These are phyloP conservation scores for Eucalyptus marginata DNA, from an alignment of 345 rosid species.

Conservation along the genomic window DNA sequence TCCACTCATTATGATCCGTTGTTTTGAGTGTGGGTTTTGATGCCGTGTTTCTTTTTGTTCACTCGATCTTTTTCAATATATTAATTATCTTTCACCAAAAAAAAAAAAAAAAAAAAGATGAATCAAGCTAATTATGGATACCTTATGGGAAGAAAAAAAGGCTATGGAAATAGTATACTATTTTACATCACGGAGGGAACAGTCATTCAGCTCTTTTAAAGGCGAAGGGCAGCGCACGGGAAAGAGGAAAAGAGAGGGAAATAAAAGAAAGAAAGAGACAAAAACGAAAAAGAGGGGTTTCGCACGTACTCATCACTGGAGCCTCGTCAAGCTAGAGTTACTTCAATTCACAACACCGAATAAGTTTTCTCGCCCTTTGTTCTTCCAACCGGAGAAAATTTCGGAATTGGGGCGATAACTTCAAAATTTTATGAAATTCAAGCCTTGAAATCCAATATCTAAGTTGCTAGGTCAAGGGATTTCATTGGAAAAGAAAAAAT, in stretches of 20 bases:
- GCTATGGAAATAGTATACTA: background rate
- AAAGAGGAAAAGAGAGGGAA: background rate
- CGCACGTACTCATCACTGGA: rapidly evolving
- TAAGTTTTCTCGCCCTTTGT: background rate
- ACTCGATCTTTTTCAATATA: too few relatives aligned
- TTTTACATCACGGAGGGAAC: background rate
- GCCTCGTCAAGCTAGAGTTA: background rate
- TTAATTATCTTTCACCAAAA: too few relatives aligned
- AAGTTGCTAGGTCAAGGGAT: background rate
- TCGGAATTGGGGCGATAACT: background rate
- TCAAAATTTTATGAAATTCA: background rate
- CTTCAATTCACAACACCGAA: background rate
- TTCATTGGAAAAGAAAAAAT: too few relatives aligned
- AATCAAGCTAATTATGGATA: background rate
- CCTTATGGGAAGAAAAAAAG: background rate
- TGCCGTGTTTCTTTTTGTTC: too few relatives aligned
- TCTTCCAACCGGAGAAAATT: background rate
- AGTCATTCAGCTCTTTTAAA: background rate
- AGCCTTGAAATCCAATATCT: background rate
- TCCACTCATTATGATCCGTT: too few relatives aligned
- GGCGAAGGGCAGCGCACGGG: background rate
- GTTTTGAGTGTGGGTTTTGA: too few relatives aligned
- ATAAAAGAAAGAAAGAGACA: too few relatives aligned
- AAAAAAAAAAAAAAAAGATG: too few relatives aligned
- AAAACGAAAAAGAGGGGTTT: background rate